Conservation (phyloP, 106 monocot genomes). For the Triglochin maritima region DNA sequence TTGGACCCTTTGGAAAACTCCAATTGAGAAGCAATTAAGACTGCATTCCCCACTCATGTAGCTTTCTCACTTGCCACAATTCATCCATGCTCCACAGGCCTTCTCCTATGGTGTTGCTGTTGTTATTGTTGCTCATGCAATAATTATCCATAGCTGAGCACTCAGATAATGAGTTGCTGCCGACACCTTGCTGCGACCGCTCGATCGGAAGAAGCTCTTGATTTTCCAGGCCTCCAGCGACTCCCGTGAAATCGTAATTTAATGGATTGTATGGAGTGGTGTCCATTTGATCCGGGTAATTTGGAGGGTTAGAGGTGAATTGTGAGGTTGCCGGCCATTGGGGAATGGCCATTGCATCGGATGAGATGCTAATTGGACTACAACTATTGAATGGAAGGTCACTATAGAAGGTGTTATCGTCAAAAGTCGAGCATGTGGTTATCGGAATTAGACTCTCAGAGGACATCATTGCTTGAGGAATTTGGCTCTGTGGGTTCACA, state of each 20-base stretch:
- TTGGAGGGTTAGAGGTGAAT: not conserved
- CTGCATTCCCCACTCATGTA: conserved; percentile 22
- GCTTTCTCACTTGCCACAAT: conserved; percentile 27
- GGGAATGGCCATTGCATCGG: not conserved
- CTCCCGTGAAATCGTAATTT: not conserved
- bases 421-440: no score
- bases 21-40: not conserved
- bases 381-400: not conserved
- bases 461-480: no score
- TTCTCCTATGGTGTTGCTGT: not conserved
- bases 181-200: not conserved
- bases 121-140: not conserved
- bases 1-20: not conserved
- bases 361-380: not conserved
- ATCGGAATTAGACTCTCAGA: no score
- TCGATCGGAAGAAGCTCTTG: not conserved
- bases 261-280: no score
- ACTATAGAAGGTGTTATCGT: not conserved
- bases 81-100: conserved; percentile 32
- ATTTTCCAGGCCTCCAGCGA: not conserved
- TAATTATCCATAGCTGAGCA: conserved; percentile 1
- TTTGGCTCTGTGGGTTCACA: no score
- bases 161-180: not conserved
- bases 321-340: not conserved
- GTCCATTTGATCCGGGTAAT: not conserved